Evolutionary conservation across 2,329 filamentous ascomycete genomes (phyloP), one percentile per base, ranked within the genome.

Genomic region (Alternaria sp.): DNA sequence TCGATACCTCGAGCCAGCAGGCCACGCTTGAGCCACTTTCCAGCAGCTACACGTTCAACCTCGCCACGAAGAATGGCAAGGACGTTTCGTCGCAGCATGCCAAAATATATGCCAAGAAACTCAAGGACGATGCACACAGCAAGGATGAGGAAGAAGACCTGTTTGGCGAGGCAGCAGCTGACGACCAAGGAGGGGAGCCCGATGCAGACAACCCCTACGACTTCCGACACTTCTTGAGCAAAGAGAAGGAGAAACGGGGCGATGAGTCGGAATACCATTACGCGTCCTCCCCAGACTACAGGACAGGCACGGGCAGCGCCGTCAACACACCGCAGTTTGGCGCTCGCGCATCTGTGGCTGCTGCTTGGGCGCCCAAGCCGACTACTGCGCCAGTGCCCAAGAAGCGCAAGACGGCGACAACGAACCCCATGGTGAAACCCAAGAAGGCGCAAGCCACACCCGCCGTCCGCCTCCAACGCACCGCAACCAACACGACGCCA

Each of bases 21-120:
- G 95, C 95, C 66, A 87, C 95, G 28, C 84, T 97, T 54, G 92
- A 97, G 79, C 88, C 87, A 51, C 82, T 97, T 54, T 87, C 92
- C 72, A 90, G 88, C n/a, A 88, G 88, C 37, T 90, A 96, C 78
- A 89, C 92, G 71, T 93, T 97, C 89, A 97, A 97, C 76, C 80
- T 97, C 84, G 54, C 87, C 87, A 13, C 91, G 90, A 2, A 85
- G 46, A 86, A 91, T 65, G 78, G 83, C 52, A 84, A 85, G 29
- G 86, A 84, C 69, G 81, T 96, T 39, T 83, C 86, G 46, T 84
- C 86, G 49, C 84, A 89, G 70, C 88, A 91, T 72, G 82, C 87
- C 9, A 91, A 91, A 60, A 82, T 95, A 81, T 79, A 70, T 49
- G 72, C 66, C 7, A 68, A 62, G 62, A 75, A 70, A 52, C 54